Evolutionary conservation across 2,329 filamentous ascomycete species (phyloP).

Genomic region (Exophiala oligosperma): DNA sequence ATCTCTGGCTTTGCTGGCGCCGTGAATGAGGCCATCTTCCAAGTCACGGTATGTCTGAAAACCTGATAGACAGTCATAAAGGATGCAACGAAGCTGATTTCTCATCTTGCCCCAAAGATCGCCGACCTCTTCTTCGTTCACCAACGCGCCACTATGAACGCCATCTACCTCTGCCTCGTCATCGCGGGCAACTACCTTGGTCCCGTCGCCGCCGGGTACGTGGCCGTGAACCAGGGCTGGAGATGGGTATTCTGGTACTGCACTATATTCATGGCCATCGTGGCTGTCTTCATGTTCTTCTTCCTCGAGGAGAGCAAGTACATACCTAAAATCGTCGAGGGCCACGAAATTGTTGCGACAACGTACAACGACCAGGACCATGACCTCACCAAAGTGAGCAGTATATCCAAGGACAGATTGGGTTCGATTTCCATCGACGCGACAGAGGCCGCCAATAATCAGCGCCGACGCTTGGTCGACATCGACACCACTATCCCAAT

Average conservation of each 20-base stretch:
- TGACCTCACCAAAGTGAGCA: conserved; percentile 13
- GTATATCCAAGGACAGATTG: conserved; percentile 8
- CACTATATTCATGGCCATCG: conserved; percentile 34
- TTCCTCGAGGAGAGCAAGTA: conserved; percentile 42
- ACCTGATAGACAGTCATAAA: too few species aligned
- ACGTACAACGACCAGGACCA: conserved; percentile 4
- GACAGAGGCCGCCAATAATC: conserved; percentile 18
- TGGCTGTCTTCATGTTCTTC: conserved; percentile 35
- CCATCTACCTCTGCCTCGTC: conserved; percentile 47
- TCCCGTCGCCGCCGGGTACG: conserved; percentile 37
- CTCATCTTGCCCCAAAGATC: conserved; percentile 31
- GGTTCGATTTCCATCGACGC: conserved; percentile 12
- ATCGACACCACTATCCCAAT: conserved; percentile 32
- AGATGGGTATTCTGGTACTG: conserved; percentile 39
- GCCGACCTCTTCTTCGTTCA: conserved; percentile 53
- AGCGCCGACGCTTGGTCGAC: conserved; percentile 23
- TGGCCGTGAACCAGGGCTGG: conserved; percentile 38
- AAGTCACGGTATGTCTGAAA: conserved; percentile 37
- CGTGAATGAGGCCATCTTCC: conserved; percentile 43
- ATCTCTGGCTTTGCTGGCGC: conserved; percentile 45
- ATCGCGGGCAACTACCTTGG: conserved; percentile 37
- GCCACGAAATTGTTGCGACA: conserved; percentile 6
- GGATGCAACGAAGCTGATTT: too few species aligned
- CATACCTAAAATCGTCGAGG: conserved; percentile 24
- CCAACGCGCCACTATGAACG: conserved; percentile 53